Evolutionary conservation across 2,329 filamentous ascomycete species (phyloP).

Genomic region (Didymella arachidicola): DNA sequence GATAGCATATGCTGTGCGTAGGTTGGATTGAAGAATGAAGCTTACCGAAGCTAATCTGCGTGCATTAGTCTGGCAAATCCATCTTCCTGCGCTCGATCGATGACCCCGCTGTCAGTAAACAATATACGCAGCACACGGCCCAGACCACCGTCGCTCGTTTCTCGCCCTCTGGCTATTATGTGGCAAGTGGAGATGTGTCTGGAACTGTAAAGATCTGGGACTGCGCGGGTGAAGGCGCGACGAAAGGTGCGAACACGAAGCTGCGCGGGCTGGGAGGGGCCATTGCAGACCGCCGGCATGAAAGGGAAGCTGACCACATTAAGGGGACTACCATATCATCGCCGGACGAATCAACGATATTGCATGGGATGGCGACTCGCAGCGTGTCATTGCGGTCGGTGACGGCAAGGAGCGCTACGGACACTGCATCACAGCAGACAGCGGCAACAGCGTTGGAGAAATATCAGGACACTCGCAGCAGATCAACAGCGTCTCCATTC

Average conservation of each 20-base stretch:
- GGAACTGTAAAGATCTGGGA: slow-evolving; percentile 94
- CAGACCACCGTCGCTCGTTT: slow-evolving; percentile 93
- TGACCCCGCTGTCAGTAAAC: slow-evolving; percentile 80
- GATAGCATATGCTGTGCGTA: slow-evolving; percentile 85
- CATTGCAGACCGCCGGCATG: neutral
- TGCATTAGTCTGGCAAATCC: slow-evolving; percentile 83
- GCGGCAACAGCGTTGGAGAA: slow-evolving; percentile 94
- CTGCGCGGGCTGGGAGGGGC: neutral
- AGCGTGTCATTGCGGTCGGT: slow-evolving; percentile 94
- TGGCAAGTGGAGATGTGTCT: slow-evolving; percentile 87
- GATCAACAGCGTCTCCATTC: slow-evolving; percentile 90
- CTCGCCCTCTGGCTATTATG: slow-evolving; percentile 91
- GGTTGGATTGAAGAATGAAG: neutral
- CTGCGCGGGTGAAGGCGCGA: slow-evolving; percentile 81
- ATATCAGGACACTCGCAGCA: slow-evolving; percentile 89
- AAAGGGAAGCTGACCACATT: slow-evolving; percentile 38
- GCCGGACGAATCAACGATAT: slow-evolving; percentile 95
- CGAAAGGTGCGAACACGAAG: slow-evolving; percentile 66
- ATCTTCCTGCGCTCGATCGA: slow-evolving; percentile 96
- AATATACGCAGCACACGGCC: slow-evolving; percentile 91
- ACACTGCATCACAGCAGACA: slow-evolving; percentile 88
- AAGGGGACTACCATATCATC: slow-evolving; percentile 90
- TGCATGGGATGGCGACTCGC: slow-evolving; percentile 96
- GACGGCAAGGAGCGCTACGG: slow-evolving; percentile 94
- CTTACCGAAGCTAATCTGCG: neutral